A percentile compares a stretch with the other conserved stretches of the same genome.
Evolutionary conservation across 179 eudicot genomes (phyloP).

Genomic region (Amaranthus tricolor): DNA sequence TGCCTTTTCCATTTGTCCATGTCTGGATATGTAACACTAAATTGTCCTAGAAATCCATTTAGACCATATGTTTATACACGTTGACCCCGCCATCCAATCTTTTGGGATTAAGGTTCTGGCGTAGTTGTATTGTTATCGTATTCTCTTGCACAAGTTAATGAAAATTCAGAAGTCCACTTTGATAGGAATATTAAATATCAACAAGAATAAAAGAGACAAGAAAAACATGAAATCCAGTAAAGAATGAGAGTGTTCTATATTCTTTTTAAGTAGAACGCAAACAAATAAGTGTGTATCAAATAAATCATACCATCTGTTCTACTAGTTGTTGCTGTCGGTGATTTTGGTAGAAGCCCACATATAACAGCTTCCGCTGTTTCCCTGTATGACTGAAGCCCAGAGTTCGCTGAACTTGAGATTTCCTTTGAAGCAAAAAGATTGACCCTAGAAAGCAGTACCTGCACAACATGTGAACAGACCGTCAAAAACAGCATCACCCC

Average conservation of each 20-base stretch:
- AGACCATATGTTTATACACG: too few relatives aligned
- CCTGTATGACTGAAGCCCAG: conserved; percentile 57
- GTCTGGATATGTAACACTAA: too few relatives aligned
- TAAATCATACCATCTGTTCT: conserved; percentile 63
- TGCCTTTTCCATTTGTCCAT: too few relatives aligned
- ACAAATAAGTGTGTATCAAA: neutral
- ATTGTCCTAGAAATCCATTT: too few relatives aligned
- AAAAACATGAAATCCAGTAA: neutral
- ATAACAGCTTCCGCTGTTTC: conserved; percentile 86
- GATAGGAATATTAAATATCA: too few relatives aligned
- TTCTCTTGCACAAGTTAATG: too few relatives aligned
- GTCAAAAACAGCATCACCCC: conserved; percentile 18
- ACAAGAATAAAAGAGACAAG: neutral
- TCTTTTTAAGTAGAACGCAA: neutral
- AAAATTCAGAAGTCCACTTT: too few relatives aligned
- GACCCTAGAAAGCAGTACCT: conserved; percentile 84
- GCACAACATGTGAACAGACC: conserved; percentile 15
- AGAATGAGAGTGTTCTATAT: neutral
- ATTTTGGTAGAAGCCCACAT: conserved; percentile 82
- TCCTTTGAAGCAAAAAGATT: conserved; percentile 69
- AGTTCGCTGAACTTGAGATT: conserved; percentile 44
- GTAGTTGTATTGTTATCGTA: too few relatives aligned
- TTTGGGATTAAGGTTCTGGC: too few relatives aligned
- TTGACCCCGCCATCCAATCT: too few relatives aligned
- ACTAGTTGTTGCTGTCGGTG: conserved; percentile 79